Evolutionary conservation across 1,284 basidiomycete genomes (phyloP).

Genomic region (Malassezia arunalokei): DNA sequence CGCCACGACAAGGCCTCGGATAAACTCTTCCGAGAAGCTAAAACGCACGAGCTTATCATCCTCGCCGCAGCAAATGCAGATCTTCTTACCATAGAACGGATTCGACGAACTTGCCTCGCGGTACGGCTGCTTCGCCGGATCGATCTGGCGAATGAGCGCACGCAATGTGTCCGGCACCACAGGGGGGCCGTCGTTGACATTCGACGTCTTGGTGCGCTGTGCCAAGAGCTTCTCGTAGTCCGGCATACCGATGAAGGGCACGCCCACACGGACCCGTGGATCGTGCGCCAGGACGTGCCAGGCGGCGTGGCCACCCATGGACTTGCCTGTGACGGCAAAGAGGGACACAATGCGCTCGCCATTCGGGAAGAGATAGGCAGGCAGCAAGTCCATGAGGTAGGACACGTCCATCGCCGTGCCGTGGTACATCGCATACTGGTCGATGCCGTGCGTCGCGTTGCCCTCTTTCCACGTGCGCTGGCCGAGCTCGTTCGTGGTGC

Average conservation of each 20-base stretch:
- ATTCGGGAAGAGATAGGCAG: slow-evolving; percentile 62
- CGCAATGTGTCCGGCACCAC: slow-evolving; percentile 32
- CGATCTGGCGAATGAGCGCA: slow-evolving; percentile 25
- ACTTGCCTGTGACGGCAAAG: slow-evolving; percentile 60
- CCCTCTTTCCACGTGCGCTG: slow-evolving; percentile 46
- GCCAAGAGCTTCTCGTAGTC: slow-evolving; percentile 51
- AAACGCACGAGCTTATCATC: slow-evolving; percentile 36
- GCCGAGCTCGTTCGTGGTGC: slow-evolving; percentile 31
- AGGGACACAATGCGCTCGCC: slow-evolving; percentile 57
- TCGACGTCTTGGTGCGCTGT: slow-evolving; percentile 27
- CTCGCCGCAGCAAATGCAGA: slow-evolving; percentile 33
- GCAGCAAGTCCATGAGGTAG: slow-evolving; percentile 68
- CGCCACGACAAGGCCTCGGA: slow-evolving; percentile 27
- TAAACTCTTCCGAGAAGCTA: slow-evolving; percentile 36
- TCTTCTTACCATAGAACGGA: slow-evolving; percentile 41
- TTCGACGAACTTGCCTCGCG: slow-evolving; percentile 19
- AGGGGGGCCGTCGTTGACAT: slow-evolving; percentile 32
- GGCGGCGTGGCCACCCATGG: slow-evolving; percentile 64
- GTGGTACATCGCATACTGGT: slow-evolving; percentile 46
- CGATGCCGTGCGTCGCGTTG: slow-evolving; percentile 34
- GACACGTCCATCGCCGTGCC: slow-evolving; percentile 67
- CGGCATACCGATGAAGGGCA: slow-evolving; percentile 65
- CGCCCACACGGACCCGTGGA: slow-evolving; percentile 58
- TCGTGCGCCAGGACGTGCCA: slow-evolving; percentile 60
- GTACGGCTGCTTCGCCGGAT: slow-evolving; percentile 28